Evolutionary conservation across 345 rosid genomes (phyloP), one percentile per base, ranked within the genome.

Genomic region (Triadica sebifera): DNA sequence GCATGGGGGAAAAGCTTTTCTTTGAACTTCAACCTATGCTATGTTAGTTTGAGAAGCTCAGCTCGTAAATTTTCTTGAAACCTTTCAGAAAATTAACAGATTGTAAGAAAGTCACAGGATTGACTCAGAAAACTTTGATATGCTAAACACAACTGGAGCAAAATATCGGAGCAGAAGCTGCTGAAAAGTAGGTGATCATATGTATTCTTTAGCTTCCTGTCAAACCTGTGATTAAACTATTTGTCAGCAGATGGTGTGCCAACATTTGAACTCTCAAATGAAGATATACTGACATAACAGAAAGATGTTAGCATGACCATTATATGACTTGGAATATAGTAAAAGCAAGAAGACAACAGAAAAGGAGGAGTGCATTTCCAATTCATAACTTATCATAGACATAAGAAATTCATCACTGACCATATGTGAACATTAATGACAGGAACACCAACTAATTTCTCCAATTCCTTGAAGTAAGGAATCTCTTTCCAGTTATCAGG

Each of bases 351-450:
- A 58, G 6, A 38, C 29, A 34, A 29, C 34, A 29, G 34, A 29
- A 1, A 29, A 1, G 1, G 34, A 29, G 2, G 51, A 47, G 51
- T 3, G 51, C 10, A 3, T 47, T 51, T 51, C 56, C 56, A 55
- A 17, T 70, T 22, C 24, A 29, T 64, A 19, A 58, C 34, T 25
- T 25, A 52, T 39, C 49, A 47, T 62, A 22, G 61, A 63, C 22
- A 72, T 64, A 9, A 49, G 55, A 29, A 76, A 20, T 19, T 67
- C 74, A 74, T 84, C 74, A 91, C 97, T 85, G 69, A 94, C 98
- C 98, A 91, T 86, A 94, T 89, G 75, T 94, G 98, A 77, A 94
- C 85, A n/a, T 94, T 94, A 71, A 94, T 94, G 61, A 92, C 98
- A 8, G 98, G 98, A 61, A 94, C 98, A 73, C 98, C 98, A 62